Evolutionary conservation across 2,329 filamentous ascomycete genomes (phyloP), one percentile per base, ranked within the genome.

Genomic region (Plectosphaerella sp.): DNA sequence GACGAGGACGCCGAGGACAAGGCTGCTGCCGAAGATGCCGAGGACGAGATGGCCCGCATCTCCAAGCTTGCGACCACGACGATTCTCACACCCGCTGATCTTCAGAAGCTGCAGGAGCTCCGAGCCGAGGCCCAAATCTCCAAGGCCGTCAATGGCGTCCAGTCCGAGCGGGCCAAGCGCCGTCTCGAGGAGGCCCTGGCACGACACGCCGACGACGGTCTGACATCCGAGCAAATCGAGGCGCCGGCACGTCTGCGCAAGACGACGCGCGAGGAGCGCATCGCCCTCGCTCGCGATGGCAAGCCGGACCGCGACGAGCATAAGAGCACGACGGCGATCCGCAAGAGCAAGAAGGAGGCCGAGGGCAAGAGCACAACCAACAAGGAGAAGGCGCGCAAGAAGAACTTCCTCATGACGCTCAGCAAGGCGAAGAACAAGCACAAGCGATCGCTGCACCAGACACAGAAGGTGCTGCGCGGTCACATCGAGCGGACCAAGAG

Each of bases 401-500:
- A 99, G 88, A 99, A 99, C 71, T 96, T 99, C 73, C 68, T 99
- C 63, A 99, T 99, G 94, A 97, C 93, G 39, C 73, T 99, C 54
- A 90, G 93, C 54, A 97, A 99, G 78, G 94, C 94, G 11, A 95
- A 94, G 79, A 83, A 81, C 60, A 99, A 97, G 79, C 88, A 94
- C 65, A 97, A 97, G 86, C 82, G 92, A 64, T 96, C 91, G 81
- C 74, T 99, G 70, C 83, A 89, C 12, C 87, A 97, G 72, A 91
- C 91, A 58, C 83, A 83, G 64, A 91, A 87, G 73, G 83, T 91
- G 36, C 71, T 97, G 59, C 87, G 83, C 67, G 88, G 85, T 3
- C 93, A 97, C 70, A 80, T 93, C 25, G 86, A 92, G 52, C 81
- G 92, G 67, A 85, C 84, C 66, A 95, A 95, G 75, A 84, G 84